Conservation (phyloP, 345 rosid species). For the Eucalyptus erythrocorys region DNA sequence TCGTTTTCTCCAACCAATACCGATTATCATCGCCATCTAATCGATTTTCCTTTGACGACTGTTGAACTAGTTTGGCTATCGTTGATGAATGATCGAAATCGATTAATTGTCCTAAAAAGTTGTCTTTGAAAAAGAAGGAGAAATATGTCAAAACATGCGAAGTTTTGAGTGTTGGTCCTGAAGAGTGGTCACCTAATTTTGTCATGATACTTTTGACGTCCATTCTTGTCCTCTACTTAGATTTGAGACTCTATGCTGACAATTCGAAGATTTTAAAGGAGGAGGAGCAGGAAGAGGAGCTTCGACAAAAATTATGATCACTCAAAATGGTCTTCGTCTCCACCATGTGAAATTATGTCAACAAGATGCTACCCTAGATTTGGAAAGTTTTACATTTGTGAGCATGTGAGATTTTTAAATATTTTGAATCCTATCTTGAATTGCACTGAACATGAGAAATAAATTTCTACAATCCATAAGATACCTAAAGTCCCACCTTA, state of each 20-base stretch:
- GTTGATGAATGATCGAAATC: neutral
- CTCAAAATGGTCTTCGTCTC: neutral
- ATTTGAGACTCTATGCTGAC: neutral
- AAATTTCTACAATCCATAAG: rapidly evolving
- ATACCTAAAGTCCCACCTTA: neutral
- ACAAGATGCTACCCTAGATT: neutral
- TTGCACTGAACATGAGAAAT: neutral
- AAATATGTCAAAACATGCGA: neutral
- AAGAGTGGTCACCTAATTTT: neutral
- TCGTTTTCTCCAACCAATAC: neutral
- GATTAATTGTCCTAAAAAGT: neutral
- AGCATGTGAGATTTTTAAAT: neutral
- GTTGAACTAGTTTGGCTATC: neutral
- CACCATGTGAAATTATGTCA: neutral
- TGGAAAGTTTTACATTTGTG: neutral
- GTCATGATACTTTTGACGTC: neutral
- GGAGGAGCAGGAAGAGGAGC: neutral
- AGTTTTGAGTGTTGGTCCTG: neutral
- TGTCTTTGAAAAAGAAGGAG: neutral
- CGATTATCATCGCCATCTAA: neutral
- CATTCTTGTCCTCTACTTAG: neutral
- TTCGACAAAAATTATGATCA: neutral
- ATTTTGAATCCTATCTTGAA: neutral
- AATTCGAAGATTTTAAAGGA: neutral
- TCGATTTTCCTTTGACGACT: neutral